These are phyloP conservation scores for Globisporangium viniferum DNA, from an alignment of 352 stramenopile genomes.

Conservation along the genomic window DNA sequence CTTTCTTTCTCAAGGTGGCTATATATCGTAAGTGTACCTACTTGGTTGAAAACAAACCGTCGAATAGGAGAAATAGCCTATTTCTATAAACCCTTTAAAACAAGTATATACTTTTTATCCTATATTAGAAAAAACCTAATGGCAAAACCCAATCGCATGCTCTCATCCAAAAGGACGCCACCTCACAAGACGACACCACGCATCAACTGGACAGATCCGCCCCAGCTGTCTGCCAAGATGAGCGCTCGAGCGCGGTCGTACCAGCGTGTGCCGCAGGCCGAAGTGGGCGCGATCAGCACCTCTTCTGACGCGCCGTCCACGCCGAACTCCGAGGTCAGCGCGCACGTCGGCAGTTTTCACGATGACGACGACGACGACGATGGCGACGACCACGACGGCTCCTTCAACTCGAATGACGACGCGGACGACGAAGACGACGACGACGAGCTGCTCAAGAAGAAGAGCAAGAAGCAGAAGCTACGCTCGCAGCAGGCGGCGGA, in stretches of 20 bases:
- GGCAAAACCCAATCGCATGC: no score
- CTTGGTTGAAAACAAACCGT: no score
- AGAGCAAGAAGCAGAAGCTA: conserved; percentile 18
- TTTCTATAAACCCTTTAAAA: no score
- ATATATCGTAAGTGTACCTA: background rate
- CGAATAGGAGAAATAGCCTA: no score
- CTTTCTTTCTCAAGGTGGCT: background rate
- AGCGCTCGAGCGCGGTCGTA: conserved; percentile 23
- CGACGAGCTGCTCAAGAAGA: conserved; percentile 29
- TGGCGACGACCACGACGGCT: conserved; percentile 27
- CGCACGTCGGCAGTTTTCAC: conserved; percentile 25
- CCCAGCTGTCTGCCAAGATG: background rate
- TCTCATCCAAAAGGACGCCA: no score
- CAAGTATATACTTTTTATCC: no score
- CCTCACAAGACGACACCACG: no score
- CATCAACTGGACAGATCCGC: no score
- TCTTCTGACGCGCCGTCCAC: background rate
- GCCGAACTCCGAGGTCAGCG: conserved; percentile 20
- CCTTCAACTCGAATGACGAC: conserved; percentile 17
- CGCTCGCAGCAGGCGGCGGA: conserved; percentile 44
- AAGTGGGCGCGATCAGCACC: conserved; percentile 13
- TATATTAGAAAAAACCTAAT: no score
- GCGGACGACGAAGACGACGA: conserved; percentile 25
- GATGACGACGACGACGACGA: conserved; percentile 34
- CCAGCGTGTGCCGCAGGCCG: conserved; percentile 51